Evolutionary conservation across 306 rosid species (phyloP), one percentile per base, ranked within the genome.

Genomic region (Fragaria nilgerrensis): DNA sequence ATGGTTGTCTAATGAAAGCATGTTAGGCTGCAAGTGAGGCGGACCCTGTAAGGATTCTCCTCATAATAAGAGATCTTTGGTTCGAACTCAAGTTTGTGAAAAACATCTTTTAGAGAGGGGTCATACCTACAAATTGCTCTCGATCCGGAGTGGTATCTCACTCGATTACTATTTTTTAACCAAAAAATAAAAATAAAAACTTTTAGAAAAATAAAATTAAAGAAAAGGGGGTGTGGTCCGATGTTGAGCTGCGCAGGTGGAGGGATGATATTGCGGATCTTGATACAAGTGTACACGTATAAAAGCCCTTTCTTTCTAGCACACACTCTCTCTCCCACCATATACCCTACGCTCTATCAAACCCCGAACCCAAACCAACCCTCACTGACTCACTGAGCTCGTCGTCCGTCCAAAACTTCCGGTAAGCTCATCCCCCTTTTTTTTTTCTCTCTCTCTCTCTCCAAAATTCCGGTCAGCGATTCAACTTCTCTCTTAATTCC

Each of bases 181-280:
- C n/a, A n/a, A 9, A 9, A 56, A 56, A 55, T 19, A 11, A 9
- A 23, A 6, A 56, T 7, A 56, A 56, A n/a, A 20, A 50, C 17
- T 4, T 50, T 4, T 15, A 2, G 12, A 10, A 43, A 43, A 43
- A 43, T 8, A 43, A 10, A 48, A 48, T 1, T 13, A 48, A 14
- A 49, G 16, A 49, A 7, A 2, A 55, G 2, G 27, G 49, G 4
- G 34, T 29, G 48, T 11, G 23, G 62, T n/a, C 61, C 4, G 27
- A 27, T 7, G 11, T 55, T 55, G 8, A 55, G 27, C 7, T 55
- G 25, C 62, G 62, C 62, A 27, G 75, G 75, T 72, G 75, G 75
- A 32, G 75, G 19, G 48, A 50, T 50, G 64, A 32, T 72, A 50
- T 50, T 72, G 43, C 55, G 55, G 56, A 74, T 74, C 77, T 59